phyloP scores from a whole-genome alignment of 2,329 filamentous ascomycete species.

The Drechslerella dactyloides region DNA sequence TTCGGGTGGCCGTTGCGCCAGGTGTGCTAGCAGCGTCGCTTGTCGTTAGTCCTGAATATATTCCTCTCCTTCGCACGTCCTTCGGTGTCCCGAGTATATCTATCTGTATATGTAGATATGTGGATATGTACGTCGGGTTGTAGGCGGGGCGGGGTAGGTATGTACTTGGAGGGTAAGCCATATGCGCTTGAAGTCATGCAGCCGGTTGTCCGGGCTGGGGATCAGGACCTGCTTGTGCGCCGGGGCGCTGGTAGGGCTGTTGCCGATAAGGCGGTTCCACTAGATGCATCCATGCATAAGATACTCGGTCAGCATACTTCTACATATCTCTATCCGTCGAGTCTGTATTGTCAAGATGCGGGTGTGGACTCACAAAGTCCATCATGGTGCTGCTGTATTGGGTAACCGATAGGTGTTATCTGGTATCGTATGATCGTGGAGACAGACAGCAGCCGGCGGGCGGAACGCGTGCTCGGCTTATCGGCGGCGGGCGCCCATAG shows the following conservation, averaged over 20 bases:
- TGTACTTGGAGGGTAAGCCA: constrained; percentile 55
- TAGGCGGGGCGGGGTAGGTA: constrained; percentile 1
- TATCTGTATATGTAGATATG: no score
- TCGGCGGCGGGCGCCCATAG: constrained; percentile 1
- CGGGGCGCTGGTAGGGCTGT: constrained; percentile 43
- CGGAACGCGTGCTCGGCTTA: constrained; percentile 5
- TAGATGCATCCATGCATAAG: constrained; percentile 21
- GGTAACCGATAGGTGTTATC: no score
- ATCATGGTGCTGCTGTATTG: constrained; percentile 11
- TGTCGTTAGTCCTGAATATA: background rate
- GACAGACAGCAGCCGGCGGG: no score
- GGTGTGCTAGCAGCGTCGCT: constrained; percentile 50
- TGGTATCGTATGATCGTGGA: background rate
- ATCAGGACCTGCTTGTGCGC: constrained; percentile 48
- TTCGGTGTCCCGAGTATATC: no score
- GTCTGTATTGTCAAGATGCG: background rate
- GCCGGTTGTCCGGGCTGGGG: constrained; percentile 53
- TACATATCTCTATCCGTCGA: no score
- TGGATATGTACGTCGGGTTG: background rate
- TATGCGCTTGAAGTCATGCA: constrained; percentile 54
- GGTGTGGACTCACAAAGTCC: constrained; percentile 42
- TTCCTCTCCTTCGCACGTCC: no score
- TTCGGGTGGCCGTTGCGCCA: constrained; percentile 55
- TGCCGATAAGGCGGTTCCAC: constrained; percentile 55
- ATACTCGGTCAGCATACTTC: background rate